These are phyloP conservation scores for Ophiognomonia clavigignenti-juglandacearum DNA, from an alignment of 2,329 filamentous ascomycete species.

Conservation along the genomic window DNA sequence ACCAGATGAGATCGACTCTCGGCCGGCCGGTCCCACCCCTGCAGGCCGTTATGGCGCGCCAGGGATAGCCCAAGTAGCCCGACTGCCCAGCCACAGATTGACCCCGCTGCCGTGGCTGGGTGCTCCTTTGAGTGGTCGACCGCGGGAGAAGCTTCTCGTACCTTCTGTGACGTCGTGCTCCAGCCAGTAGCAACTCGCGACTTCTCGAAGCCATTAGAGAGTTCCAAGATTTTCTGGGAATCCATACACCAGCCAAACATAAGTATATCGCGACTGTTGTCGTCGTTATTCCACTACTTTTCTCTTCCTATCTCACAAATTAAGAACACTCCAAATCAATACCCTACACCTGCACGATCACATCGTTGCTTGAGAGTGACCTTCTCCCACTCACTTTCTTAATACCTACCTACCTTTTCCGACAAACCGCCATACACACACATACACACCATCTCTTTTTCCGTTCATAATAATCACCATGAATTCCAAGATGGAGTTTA, in stretches of 20 bases:
- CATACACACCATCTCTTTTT: not conserved
- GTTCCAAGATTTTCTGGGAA: no score
- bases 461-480: slow-evolving; percentile 43
- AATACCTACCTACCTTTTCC: not conserved
- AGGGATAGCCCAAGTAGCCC: no score
- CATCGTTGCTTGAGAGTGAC: slow-evolving; percentile 7
- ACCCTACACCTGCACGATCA: slow-evolving; percentile 2
- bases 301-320: not conserved
- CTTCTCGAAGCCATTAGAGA: no score
- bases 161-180: slow-evolving; percentile 8
- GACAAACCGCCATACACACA: slow-evolving; percentile 3
- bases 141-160: no score
- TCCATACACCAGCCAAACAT: no score
- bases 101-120: no score
- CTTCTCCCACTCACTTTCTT: not conserved
- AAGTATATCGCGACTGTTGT: slow-evolving; percentile 4
- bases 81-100: no score
- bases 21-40: slow-evolving; percentile 2
- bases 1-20: no score
- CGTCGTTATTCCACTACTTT: no score
- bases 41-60: no score
- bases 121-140: no score
- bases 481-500: slow-evolving; percentile 83
- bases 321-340: not conserved
- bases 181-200: slow-evolving; percentile 4